Percentiles rank a stretch among this genome's conserved stretches.
phyloP scores from a whole-genome alignment of 768 basidiomycete genomes.

The Sarcomyxa edulis region DNA sequence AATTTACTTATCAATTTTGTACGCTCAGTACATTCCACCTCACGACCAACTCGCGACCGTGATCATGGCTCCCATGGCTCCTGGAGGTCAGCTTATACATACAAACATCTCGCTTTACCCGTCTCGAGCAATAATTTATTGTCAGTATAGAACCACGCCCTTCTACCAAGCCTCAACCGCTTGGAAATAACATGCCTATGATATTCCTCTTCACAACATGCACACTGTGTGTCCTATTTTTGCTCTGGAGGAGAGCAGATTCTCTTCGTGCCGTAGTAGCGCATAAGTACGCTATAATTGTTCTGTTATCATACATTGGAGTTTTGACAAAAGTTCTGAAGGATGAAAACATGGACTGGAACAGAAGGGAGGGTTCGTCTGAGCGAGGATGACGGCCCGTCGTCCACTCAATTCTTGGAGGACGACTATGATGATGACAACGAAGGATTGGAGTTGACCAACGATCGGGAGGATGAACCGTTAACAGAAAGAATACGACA shows the following conservation, averaged over 20 bases:
- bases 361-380: conserved; percentile 58
- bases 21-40: too few species aligned
- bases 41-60: too few species aligned
- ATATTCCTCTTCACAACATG: conserved; percentile 55
- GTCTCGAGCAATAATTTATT: too few species aligned
- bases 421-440: conserved; percentile 52
- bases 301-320: background rate
- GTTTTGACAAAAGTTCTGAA: conserved; percentile 16
- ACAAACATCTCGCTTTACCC: too few species aligned
- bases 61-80: too few species aligned
- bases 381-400: conserved; percentile 66
- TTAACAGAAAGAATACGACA: background rate
- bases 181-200: conserved; percentile 49
- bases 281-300: conserved; percentile 42
- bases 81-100: conserved; percentile 2
- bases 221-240: conserved; percentile 49
- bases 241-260: conserved; percentile 60
- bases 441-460: background rate
- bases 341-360: conserved; percentile 51
- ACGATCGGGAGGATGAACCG: background rate
- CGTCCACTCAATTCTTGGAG: conserved; percentile 60
- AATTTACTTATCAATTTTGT: too few species aligned
- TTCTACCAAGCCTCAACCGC: conserved; percentile 58
- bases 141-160: conserved; percentile 45
- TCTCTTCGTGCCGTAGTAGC: conserved; percentile 53